Evolutionary conservation across 352 stramenopile species (phyloP).

Genomic region (Elongisporangium anandrum): DNA sequence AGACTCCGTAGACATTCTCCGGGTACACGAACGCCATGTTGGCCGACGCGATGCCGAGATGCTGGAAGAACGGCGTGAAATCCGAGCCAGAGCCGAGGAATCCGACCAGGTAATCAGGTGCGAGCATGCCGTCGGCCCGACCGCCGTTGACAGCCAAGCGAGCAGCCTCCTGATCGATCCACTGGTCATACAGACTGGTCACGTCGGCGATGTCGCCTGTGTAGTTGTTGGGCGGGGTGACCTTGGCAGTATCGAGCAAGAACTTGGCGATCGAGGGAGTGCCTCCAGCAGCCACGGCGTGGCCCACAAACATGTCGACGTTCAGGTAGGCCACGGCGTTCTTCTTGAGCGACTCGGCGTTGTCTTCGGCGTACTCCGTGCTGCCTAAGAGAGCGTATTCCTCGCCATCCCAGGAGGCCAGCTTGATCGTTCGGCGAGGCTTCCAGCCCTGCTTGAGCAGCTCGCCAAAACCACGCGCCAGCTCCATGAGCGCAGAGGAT

Average conservation of each 20-base stretch:
- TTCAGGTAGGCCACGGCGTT: conserved; percentile 79
- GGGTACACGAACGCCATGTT: conserved; percentile 42
- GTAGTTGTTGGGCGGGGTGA: conserved; percentile 41
- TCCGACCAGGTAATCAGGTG: conserved; percentile 22
- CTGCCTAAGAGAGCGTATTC: conserved; percentile 70
- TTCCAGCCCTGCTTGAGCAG: conserved; percentile 66
- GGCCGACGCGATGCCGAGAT: conserved; percentile 62
- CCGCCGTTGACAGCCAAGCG: not conserved
- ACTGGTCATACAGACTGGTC: conserved; percentile 39
- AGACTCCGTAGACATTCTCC: conserved; percentile 38
- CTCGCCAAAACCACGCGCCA: conserved; percentile 64
- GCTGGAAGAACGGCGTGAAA: conserved; percentile 68
- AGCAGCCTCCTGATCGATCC: conserved; percentile 9
- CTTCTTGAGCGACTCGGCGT: conserved; percentile 39
- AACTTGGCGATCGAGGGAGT: conserved; percentile 59
- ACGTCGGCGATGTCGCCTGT: conserved; percentile 14
- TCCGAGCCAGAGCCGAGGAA: conserved; percentile 44
- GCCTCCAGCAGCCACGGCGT: conserved; percentile 33
- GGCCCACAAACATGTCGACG: conserved; percentile 64
- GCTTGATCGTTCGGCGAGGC: conserved; percentile 73
- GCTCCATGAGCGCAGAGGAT: conserved; percentile 78
- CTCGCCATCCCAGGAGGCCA: conserved; percentile 85
- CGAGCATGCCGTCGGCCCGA: conserved; percentile 7
- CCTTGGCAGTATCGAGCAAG: conserved; percentile 41
- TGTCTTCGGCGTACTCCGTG: conserved; percentile 63